Percentiles rank a stretch among this genome's conserved stretches.
These are phyloP conservation scores for Wolfiporia cocos DNA, from an alignment of 1,284 basidiomycete genomes.

Conservation along the genomic window DNA sequence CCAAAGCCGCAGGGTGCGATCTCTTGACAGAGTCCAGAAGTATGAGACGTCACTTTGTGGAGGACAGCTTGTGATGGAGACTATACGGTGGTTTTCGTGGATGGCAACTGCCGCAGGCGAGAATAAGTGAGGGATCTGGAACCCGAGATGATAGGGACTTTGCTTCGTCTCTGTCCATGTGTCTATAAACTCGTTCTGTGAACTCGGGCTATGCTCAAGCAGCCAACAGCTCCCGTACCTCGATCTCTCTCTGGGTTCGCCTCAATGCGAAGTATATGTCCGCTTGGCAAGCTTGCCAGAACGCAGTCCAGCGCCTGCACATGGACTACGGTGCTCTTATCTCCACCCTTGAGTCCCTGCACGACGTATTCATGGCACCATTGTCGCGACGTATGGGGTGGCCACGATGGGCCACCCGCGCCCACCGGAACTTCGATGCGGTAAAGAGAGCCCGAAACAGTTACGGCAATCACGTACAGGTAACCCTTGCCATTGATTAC, in stretches of 20 bases:
- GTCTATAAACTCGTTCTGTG: slow-evolving; percentile 29
- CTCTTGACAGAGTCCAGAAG: slow-evolving; percentile 84
- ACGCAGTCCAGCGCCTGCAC: slow-evolving; percentile 69
- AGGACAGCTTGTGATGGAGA: slow-evolving; percentile 61
- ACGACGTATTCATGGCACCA: slow-evolving; percentile 69
- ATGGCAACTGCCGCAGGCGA: slow-evolving; percentile 42
- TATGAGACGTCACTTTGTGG: slow-evolving; percentile 69
- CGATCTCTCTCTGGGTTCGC: slow-evolving; percentile 43
- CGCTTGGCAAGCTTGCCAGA: slow-evolving; percentile 59
- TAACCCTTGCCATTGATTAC: slow-evolving; percentile 54
- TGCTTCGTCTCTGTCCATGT: slow-evolving; percentile 64
- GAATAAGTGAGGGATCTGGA: slow-evolving; percentile 63
- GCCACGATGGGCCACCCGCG: slow-evolving; percentile 50
- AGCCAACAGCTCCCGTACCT: slow-evolving; percentile 40
- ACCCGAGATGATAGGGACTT: slow-evolving; percentile 49
- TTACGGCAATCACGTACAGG: slow-evolving; percentile 71
- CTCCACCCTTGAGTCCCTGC: slow-evolving; percentile 25
- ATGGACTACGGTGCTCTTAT: slow-evolving; percentile 52
- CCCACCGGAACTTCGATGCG: slow-evolving; percentile 66
- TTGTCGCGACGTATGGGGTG: slow-evolving; percentile 39
- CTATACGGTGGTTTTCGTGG: slow-evolving; percentile 47
- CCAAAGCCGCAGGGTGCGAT: slow-evolving; percentile 83
- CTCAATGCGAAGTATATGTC: slow-evolving; percentile 69
- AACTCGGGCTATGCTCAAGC: slow-evolving; percentile 11
- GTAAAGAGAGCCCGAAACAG: slow-evolving; percentile 69